Evolutionary conservation across 1,284 basidiomycete species (phyloP).

Genomic region (Athelia psychrophila): DNA sequence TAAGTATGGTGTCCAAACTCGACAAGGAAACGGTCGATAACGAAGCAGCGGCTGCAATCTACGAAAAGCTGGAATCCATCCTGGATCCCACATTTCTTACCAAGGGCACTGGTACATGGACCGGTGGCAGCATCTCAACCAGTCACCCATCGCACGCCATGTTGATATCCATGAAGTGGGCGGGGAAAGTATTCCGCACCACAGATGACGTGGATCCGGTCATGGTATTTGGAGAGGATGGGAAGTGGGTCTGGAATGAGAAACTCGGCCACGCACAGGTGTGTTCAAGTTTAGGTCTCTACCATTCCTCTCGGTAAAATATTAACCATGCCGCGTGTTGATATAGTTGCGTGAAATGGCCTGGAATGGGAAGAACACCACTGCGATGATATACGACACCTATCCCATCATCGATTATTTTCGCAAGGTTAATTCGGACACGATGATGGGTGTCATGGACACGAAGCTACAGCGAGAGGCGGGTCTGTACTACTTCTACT

Average conservation of each 20-base stretch:
- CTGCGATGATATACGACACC: background rate
- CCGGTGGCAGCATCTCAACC: background rate
- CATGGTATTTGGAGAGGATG: background rate
- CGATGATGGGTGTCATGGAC: background rate
- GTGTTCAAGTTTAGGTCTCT: too few species aligned
- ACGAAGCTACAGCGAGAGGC: background rate
- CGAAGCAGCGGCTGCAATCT: background rate
- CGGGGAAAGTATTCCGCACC: background rate
- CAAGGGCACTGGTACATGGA: background rate
- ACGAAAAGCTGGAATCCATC: background rate
- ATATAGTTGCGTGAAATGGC: background rate
- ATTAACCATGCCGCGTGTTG: background rate
- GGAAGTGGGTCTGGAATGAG: background rate
- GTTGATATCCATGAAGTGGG: background rate
- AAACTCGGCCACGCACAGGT: background rate
- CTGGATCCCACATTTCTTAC: background rate
- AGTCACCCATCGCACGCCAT: background rate
- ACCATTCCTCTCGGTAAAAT: background rate
- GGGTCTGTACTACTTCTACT: background rate
- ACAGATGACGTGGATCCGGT: background rate
- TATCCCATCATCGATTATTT: background rate
- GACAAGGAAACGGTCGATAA: background rate
- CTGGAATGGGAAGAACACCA: background rate
- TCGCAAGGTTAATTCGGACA: background rate
- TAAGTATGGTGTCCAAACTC: background rate